Conservation (phyloP, 148 eudicot species). For the Dianthus caryophyllus region DNA sequence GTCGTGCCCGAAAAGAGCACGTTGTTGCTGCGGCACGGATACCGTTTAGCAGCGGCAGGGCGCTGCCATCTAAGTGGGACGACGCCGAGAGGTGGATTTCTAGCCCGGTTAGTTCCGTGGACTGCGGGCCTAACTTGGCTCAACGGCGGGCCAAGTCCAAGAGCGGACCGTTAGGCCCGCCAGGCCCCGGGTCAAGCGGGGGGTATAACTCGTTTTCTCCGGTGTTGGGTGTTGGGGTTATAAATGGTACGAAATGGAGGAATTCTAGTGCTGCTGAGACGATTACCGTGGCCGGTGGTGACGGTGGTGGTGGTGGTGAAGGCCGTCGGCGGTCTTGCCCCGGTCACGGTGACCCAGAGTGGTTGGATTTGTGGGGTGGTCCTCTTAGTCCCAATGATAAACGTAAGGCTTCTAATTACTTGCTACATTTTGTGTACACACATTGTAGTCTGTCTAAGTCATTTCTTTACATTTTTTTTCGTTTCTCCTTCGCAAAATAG, state of each 20-base stretch:
- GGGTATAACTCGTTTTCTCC: slow-evolving; percentile 59
- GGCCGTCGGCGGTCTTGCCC: slow-evolving; percentile 30
- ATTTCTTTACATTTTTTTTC: not conserved
- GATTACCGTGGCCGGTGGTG: slow-evolving; percentile 26
- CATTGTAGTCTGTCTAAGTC: no score
- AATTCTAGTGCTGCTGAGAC: slow-evolving; percentile 44
- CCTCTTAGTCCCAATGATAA: slow-evolving; percentile 40
- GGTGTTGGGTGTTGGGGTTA: slow-evolving; percentile 41
- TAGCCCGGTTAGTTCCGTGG: slow-evolving; percentile 54
- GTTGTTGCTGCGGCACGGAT: slow-evolving; percentile 45
- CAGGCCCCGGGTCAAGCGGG: slow-evolving; percentile 35
- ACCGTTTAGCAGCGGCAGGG: slow-evolving; percentile 73
- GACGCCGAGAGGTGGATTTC: slow-evolving; percentile 98
- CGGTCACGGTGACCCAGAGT: slow-evolving; percentile 34
- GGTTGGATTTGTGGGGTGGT: slow-evolving; percentile 52
- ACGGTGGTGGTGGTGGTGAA: slow-evolving; percentile 26
- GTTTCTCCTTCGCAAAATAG: no score
- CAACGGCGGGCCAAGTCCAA: slow-evolving; percentile 60
- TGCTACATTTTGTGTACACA: no score
- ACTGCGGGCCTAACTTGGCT: slow-evolving; percentile 21
- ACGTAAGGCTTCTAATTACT: slow-evolving; percentile 34
- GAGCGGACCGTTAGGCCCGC: slow-evolving; percentile 80
- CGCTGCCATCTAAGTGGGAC: slow-evolving; percentile 94
- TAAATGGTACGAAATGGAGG: slow-evolving; percentile 39
- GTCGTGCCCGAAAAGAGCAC: slow-evolving; percentile 34